These are phyloP conservation scores for Volvox carteri DNA, from an alignment of 163 green algal genomes.

Conservation along the genomic window DNA sequence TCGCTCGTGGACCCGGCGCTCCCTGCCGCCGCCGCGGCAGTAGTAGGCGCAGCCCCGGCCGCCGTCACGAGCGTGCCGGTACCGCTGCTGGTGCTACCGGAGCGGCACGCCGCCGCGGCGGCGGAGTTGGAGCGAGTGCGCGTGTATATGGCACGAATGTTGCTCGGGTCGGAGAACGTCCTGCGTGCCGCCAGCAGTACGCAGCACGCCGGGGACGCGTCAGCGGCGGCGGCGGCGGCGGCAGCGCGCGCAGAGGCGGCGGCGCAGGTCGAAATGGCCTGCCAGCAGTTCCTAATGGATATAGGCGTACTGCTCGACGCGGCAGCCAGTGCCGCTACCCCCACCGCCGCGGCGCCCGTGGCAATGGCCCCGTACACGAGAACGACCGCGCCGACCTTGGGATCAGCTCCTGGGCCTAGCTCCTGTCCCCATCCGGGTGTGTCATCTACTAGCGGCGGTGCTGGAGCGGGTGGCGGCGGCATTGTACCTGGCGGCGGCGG, in stretches of 20 bases:
- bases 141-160: neutral
- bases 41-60: neutral
- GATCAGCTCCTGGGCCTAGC: neutral
- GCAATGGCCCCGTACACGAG: neutral
- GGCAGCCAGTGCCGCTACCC: neutral
- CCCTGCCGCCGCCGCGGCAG: neutral
- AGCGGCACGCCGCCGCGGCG: neutral
- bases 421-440: neutral
- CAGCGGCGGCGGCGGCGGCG: neutral
- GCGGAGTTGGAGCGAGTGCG: slow-evolving; percentile 31
- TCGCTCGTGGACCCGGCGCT: neutral
- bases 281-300: slow-evolving; percentile 47
- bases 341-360: too few species aligned
- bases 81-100: slow-evolving; percentile 50
- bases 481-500: neutral
- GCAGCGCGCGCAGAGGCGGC: neutral
- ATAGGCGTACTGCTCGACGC: slow-evolving; percentile 42
- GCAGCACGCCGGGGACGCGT: neutral
- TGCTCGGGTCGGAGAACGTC: slow-evolving; percentile 14
- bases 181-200: neutral
- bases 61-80: slow-evolving; percentile 18
- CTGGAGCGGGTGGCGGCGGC: neutral
- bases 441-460: neutral
- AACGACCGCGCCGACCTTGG: neutral
- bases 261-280: slow-evolving; percentile 44